A percentile compares a stretch with the other conserved stretches of the same genome.
phyloP scores from a whole-genome alignment of 331 rosid species.

The Malus hybrid region DNA sequence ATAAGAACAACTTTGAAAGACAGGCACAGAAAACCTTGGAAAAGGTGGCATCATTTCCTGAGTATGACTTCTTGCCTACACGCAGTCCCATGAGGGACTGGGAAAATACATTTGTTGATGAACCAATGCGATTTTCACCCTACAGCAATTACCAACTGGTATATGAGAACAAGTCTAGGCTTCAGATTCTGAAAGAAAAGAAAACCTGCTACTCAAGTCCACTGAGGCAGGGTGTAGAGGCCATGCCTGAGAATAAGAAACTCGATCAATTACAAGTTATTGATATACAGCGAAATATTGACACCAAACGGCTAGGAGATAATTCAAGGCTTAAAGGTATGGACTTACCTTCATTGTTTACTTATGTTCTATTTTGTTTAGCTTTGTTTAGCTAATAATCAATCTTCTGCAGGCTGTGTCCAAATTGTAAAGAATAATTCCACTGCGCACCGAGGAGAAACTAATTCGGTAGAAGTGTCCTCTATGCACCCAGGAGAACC shows the following conservation, averaged over 20 bases:
- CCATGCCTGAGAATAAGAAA: slow-evolving; percentile 14
- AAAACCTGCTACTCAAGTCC: slow-evolving; percentile 13
- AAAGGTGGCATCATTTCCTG: slow-evolving; percentile 27
- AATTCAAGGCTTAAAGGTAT: slow-evolving; percentile 37
- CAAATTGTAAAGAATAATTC: slow-evolving; percentile 9
- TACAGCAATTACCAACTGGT: slow-evolving; percentile 16
- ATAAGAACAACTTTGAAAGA: slow-evolving; percentile 6
- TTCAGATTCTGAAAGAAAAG: slow-evolving; percentile 32
- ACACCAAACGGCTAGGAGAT: slow-evolving; percentile 13
- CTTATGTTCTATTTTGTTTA: background rate
- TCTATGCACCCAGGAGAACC: slow-evolving; percentile 13
- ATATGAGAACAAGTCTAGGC: slow-evolving; percentile 26
- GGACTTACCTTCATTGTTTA: slow-evolving; percentile 5
- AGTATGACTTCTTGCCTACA: slow-evolving; percentile 26
- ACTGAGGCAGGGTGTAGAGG: slow-evolving; percentile 17
- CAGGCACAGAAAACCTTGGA: slow-evolving; percentile 17
- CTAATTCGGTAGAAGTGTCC: slow-evolving; percentile 8
- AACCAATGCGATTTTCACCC: slow-evolving; percentile 22
- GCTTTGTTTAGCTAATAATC: background rate
- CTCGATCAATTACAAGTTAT: slow-evolving; percentile 8
- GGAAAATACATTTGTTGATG: background rate
- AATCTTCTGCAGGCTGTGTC: slow-evolving; percentile 17
- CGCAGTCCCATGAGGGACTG: slow-evolving; percentile 7
- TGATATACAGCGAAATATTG: slow-evolving; percentile 7
- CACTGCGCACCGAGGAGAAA: slow-evolving; percentile 7